phyloP scores from a whole-genome alignment of 352 stramenopile species.

The Plasmopara muralis region DNA sequence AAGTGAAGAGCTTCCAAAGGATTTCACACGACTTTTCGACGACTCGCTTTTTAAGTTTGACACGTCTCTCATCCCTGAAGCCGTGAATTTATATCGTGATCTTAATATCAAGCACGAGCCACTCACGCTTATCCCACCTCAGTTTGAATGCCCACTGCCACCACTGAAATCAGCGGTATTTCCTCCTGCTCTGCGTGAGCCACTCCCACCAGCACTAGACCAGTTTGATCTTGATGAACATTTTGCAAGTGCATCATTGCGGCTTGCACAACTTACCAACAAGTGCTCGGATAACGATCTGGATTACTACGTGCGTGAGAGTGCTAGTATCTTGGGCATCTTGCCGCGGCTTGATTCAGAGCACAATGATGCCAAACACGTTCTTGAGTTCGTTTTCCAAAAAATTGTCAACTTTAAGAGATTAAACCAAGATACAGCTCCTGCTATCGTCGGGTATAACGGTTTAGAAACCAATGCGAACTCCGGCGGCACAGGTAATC shows the following conservation, averaged over 20 bases:
- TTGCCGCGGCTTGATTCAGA: conserved; percentile 65
- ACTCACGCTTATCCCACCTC: conserved; percentile 89
- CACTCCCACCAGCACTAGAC: conserved; percentile 87
- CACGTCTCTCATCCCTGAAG: conserved; percentile 92
- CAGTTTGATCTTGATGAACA: conserved; percentile 97
- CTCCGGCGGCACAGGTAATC: conserved; percentile 5
- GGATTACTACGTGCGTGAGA: conserved; percentile 93
- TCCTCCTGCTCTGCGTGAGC: conserved; percentile 87
- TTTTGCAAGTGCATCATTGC: conserved; percentile 88
- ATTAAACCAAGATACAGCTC: conserved; percentile 65
- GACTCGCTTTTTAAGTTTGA: conserved; percentile 92
- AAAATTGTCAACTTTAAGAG: conserved; percentile 93
- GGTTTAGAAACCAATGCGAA: conserved; percentile 6
- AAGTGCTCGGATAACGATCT: conserved; percentile 93
- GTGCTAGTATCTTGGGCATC: conserved; percentile 89
- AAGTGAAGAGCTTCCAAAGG: conserved; percentile 89
- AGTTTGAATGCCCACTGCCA: conserved; percentile 92
- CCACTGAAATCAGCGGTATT: conserved; percentile 91
- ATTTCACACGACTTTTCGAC: conserved; percentile 94
- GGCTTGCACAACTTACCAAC: conserved; percentile 93
- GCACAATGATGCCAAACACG: conserved; percentile 78
- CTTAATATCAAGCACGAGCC: conserved; percentile 94
- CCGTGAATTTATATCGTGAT: conserved; percentile 87
- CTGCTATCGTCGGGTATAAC: conserved; percentile 15
- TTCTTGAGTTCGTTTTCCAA: conserved; percentile 90